A percentile compares a stretch with the other conserved stretches of the same genome.
These are phyloP conservation scores for Arthrobotrys iridis DNA, from an alignment of 2,329 filamentous ascomycete species.

Conservation along the genomic window DNA sequence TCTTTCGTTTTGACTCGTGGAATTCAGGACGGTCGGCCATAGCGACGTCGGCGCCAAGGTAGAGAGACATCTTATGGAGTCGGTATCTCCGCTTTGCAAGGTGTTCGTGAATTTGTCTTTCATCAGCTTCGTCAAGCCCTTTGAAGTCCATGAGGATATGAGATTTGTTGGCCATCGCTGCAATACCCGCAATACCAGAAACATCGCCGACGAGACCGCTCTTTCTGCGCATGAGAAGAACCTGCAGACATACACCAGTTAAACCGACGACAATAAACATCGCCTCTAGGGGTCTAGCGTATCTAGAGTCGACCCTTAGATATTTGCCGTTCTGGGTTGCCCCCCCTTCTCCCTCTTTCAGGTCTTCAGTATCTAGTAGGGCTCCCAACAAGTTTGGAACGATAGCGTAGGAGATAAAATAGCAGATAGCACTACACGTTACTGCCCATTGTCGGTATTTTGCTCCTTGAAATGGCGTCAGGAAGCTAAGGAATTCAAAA, in stretches of 20 bases:
- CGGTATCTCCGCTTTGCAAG: slow-evolving; percentile 75
- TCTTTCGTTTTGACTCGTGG: slow-evolving; percentile 45
- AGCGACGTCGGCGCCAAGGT: slow-evolving; percentile 67
- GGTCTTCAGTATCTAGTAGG: slow-evolving; percentile 36
- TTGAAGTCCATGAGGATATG: slow-evolving; percentile 80
- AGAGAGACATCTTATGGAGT: slow-evolving; percentile 75
- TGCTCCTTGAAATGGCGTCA: slow-evolving; percentile 72
- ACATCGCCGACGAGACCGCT: slow-evolving; percentile 75
- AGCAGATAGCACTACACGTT: slow-evolving; percentile 72
- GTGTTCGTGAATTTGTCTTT: slow-evolving; percentile 73
- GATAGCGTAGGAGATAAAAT: slow-evolving; percentile 73
- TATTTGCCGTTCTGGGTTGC: slow-evolving; percentile 37
- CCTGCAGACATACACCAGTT: slow-evolving; percentile 69
- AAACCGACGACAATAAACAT: slow-evolving; percentile 70
- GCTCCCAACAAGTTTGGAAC: slow-evolving; percentile 72
- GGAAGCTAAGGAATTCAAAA: slow-evolving; percentile 73
- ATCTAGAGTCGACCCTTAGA: slow-evolving; percentile 63
- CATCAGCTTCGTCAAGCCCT: slow-evolving; percentile 74
- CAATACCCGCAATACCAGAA: slow-evolving; percentile 77
- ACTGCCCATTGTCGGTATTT: slow-evolving; percentile 74
- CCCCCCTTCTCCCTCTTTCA: neutral
- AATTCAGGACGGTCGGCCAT: slow-evolving; percentile 62
- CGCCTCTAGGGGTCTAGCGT: slow-evolving; percentile 71
- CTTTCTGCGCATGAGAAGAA: slow-evolving; percentile 70
- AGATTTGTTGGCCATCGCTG: slow-evolving; percentile 77